Percentiles rank a stretch among this genome's conserved stretches.
phyloP scores from a whole-genome alignment of 768 basidiomycete genomes.

The Suillus lakei region DNA sequence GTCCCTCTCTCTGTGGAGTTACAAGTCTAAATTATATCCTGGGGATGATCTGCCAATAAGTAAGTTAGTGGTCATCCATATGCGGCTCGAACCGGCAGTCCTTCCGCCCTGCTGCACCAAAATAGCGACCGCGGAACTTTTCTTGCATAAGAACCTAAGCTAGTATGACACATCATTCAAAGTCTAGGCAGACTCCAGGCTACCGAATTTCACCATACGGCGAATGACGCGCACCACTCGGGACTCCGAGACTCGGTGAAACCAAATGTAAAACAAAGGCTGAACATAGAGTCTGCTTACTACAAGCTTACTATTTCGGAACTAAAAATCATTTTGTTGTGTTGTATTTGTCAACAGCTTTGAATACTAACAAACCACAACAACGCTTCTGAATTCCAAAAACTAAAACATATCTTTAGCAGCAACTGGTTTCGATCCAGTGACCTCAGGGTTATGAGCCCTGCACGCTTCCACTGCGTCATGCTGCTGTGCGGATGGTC shows the following conservation, averaged over 20 bases:
- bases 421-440: conserved; percentile 38
- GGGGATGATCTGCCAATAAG: not conserved
- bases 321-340: not conserved
- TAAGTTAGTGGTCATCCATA: not conserved
- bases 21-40: not conserved
- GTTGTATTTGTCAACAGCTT: not conserved
- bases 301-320: no score
- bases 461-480: conserved; percentile 36
- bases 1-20: not conserved
- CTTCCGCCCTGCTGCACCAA: not conserved
- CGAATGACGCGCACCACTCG: not conserved
- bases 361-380: conserved; percentile 13
- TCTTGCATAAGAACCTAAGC: not conserved
- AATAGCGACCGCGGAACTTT: conserved; percentile 7
- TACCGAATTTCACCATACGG: not conserved
- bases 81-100: not conserved
- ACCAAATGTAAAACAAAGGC: not conserved
- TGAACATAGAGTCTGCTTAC: not conserved
- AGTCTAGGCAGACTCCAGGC: not conserved
- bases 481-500: conserved; percentile 19
- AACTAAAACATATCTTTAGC: conserved; percentile 16
- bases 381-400: conserved; percentile 11
- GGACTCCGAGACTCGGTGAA: not conserved
- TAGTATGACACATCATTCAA: not conserved
- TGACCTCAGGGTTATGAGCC: conserved; percentile 35